These are phyloP conservation scores for Alnus glutinosa DNA, from an alignment of 306 rosid species.

Conservation along the genomic window DNA sequence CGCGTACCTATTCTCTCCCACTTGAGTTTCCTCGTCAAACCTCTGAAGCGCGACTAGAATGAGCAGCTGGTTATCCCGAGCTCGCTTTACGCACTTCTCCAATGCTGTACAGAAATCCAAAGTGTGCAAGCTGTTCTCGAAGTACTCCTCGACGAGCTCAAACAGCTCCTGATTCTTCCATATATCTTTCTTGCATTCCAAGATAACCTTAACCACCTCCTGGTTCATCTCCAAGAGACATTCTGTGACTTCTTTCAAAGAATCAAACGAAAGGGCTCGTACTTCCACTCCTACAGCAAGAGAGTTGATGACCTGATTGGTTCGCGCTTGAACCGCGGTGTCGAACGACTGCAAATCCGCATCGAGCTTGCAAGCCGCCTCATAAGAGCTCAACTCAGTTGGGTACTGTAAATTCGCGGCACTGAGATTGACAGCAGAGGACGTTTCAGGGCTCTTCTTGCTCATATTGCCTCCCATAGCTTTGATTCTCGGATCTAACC, in stretches of 20 bases:
- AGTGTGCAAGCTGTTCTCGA: constrained; percentile 84
- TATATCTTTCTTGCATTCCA: constrained; percentile 91
- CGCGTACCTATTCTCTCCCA: constrained; percentile 36
- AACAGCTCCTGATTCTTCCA: constrained; percentile 88
- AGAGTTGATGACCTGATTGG: constrained; percentile 73
- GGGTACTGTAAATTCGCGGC: constrained; percentile 47
- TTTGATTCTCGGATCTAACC: constrained; percentile 31
- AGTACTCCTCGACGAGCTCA: constrained; percentile 89
- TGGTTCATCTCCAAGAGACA: constrained; percentile 94
- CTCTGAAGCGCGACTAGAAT: constrained; percentile 75
- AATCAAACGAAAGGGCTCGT: constrained; percentile 80
- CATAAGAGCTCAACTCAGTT: constrained; percentile 69
- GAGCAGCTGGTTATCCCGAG: constrained; percentile 76
- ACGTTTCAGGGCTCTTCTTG: constrained; percentile 58
- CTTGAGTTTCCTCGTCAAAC: constrained; percentile 65
- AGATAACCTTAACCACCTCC: constrained; percentile 84
- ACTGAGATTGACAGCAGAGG: constrained; percentile 40
- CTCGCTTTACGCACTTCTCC: constrained; percentile 75
- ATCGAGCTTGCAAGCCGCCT: constrained; percentile 80
- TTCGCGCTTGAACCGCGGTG: constrained; percentile 65
- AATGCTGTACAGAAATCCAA: constrained; percentile 86
- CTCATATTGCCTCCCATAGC: constrained; percentile 83
- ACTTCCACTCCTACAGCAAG: constrained; percentile 84
- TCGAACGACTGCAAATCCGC: constrained; percentile 75
- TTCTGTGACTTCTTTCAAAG: constrained; percentile 73